Conservation (phyloP, 768 basidiomycete genomes). For the Coprinopsis sp. region DNA sequence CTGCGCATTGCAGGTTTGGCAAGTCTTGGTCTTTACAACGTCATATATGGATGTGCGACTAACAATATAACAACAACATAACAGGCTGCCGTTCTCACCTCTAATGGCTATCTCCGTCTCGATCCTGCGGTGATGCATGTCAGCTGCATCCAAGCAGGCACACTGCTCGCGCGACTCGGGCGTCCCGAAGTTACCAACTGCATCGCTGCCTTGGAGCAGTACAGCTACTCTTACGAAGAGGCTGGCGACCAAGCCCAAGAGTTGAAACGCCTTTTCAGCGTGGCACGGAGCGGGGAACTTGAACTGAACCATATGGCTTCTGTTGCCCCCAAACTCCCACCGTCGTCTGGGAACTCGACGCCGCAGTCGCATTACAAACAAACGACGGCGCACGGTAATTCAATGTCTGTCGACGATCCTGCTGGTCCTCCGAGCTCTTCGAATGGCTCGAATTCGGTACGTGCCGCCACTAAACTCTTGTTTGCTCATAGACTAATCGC, state of each 20-base stretch:
- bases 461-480: too few species aligned
- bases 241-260: conserved; percentile 72
- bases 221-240: conserved; percentile 84
- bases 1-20: conserved; percentile 87
- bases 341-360: conserved; percentile 20
- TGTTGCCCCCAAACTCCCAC: conserved; percentile 32
- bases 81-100: conserved; percentile 76
- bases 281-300: conserved; percentile 37
- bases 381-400: conserved; percentile 6
- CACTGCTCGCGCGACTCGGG: conserved; percentile 74
- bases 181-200: conserved; percentile 81
- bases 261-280: conserved; percentile 51
- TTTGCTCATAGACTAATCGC: too few species aligned
- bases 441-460: too few species aligned
- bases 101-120: conserved; percentile 84
- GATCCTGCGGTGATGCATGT: conserved; percentile 90
- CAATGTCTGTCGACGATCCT: conserved; percentile 6
- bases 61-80: neutral
- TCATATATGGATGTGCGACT: neutral
- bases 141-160: conserved; percentile 79
- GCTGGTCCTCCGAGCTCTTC: neutral
- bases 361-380: conserved; percentile 9
- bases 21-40: conserved; percentile 22
- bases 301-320: conserved; percentile 48
- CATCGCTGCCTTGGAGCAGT: conserved; percentile 82